Conservation (phyloP, 768 basidiomycete species). For the Strobilomyces echinocephalus region DNA sequence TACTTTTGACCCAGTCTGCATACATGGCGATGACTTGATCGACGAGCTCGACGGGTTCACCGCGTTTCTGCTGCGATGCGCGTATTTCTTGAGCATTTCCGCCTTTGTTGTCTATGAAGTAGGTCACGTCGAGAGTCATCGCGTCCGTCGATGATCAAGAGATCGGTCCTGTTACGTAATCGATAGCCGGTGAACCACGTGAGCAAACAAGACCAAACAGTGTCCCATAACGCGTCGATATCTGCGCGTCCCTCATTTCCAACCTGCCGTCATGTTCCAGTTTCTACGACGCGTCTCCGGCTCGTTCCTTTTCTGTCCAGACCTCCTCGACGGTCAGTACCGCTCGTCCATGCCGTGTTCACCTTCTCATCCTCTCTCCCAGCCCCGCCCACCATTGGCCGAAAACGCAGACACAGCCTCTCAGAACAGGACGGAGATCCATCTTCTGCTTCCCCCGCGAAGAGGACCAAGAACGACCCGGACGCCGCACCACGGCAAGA, state of each 20-base stretch:
- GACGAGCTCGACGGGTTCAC: slow-evolving; percentile 84
- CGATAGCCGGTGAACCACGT: neutral
- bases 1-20: slow-evolving; percentile 90
- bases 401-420: slow-evolving; percentile 61
- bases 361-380: neutral
- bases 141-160: neutral
- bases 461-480: slow-evolving; percentile 31
- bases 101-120: slow-evolving; percentile 83
- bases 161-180: slow-evolving; percentile 14
- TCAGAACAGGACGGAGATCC: slow-evolving; percentile 38
- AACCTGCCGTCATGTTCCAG: slow-evolving; percentile 46
- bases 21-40: slow-evolving; percentile 94
- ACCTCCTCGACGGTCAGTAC: slow-evolving; percentile 66
- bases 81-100: slow-evolving; percentile 88
- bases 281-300: slow-evolving; percentile 68
- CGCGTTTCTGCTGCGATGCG: slow-evolving; percentile 89
- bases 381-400: slow-evolving; percentile 69
- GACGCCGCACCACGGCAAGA: slow-evolving; percentile 22
- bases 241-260: neutral
- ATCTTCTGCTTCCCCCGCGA: slow-evolving; percentile 20
- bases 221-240: slow-evolving; percentile 3
- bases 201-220: slow-evolving; percentile 27
- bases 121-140: slow-evolving; percentile 81
- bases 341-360: slow-evolving; percentile 8
- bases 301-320: slow-evolving; percentile 64